phyloP scores from a whole-genome alignment of 306 rosid genomes.

The Lathyrus oleraceus region DNA sequence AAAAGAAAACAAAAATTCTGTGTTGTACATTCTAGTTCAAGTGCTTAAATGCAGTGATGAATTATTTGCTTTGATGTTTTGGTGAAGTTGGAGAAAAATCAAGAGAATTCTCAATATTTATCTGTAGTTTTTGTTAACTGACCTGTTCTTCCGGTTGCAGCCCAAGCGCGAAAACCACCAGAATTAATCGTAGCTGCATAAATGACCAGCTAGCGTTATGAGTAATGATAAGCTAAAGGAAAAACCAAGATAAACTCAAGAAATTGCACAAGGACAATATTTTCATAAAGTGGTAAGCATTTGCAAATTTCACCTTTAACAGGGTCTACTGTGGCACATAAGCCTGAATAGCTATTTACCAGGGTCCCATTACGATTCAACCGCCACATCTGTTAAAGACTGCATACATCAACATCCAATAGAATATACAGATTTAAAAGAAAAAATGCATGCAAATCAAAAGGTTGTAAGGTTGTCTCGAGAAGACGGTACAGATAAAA shows the following conservation, averaged over 20 bases:
- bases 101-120: neutral
- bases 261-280: neutral
- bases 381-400: slow-evolving; percentile 76
- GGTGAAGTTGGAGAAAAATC: slow-evolving; percentile 18
- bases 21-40: slow-evolving; percentile 21
- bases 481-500: neutral
- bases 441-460: neutral
- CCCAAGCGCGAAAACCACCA: slow-evolving; percentile 75
- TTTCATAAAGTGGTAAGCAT: slow-evolving; percentile 3
- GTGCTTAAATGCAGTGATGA: neutral
- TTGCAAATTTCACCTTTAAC: slow-evolving; percentile 48
- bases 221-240: slow-evolving; percentile 5
- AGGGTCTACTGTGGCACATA: slow-evolving; percentile 66
- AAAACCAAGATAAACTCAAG: slow-evolving; percentile 16
- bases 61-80: slow-evolving; percentile 1
- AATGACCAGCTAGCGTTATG: slow-evolving; percentile 36
- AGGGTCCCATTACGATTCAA: slow-evolving; percentile 71
- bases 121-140: neutral
- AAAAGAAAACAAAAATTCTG: slow-evolving; percentile 19
- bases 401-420: slow-evolving; percentile 39
- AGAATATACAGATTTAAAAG: neutral
- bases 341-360: slow-evolving; percentile 75
- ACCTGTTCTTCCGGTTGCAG: slow-evolving; percentile 82
- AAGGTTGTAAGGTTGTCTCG: slow-evolving; percentile 24
- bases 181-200: slow-evolving; percentile 52